Evolutionary conservation across 2,329 filamentous ascomycete species (phyloP).

Genomic region (Penicillium sp.): DNA sequence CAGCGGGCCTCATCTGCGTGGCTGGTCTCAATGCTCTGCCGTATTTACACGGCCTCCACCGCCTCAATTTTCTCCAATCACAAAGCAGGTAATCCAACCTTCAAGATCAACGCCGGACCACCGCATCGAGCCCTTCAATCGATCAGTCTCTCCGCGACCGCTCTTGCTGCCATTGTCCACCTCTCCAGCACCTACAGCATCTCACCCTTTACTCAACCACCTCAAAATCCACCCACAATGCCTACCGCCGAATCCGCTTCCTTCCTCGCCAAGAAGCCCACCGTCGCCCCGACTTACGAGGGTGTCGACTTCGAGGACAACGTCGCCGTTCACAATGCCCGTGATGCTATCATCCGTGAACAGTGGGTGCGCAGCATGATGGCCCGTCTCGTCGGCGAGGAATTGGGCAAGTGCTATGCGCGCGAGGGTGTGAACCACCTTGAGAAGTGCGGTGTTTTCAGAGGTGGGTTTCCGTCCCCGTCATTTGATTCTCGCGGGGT

Average conservation of each 20-base stretch:
- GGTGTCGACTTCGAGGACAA: constrained; percentile 69
- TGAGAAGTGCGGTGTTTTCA: constrained; percentile 67
- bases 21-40: neutral
- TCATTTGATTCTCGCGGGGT: neutral
- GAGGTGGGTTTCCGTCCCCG: constrained; percentile 53
- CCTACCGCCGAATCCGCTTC: constrained; percentile 65
- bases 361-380: constrained; percentile 72
- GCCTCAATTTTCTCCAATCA: constrained; percentile 33
- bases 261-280: constrained; percentile 67
- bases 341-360: constrained; percentile 66
- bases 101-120: constrained; percentile 22
- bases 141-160: constrained; percentile 3
- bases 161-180: constrained; percentile 5
- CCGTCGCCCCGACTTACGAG: constrained; percentile 66
- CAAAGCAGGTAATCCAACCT: constrained; percentile 25
- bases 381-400: constrained; percentile 65
- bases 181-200: neutral
- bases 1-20: neutral
- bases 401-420: constrained; percentile 68
- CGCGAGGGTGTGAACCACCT: constrained; percentile 68
- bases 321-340: constrained; percentile 62
- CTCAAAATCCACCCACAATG: constrained; percentile 47
- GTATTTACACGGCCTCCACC: constrained; percentile 13
- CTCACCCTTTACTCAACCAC: neutral
- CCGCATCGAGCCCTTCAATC: constrained; percentile 16